Evolutionary conservation across 2,329 filamentous ascomycete genomes (phyloP).

Genomic region (Myotisia sp.): DNA sequence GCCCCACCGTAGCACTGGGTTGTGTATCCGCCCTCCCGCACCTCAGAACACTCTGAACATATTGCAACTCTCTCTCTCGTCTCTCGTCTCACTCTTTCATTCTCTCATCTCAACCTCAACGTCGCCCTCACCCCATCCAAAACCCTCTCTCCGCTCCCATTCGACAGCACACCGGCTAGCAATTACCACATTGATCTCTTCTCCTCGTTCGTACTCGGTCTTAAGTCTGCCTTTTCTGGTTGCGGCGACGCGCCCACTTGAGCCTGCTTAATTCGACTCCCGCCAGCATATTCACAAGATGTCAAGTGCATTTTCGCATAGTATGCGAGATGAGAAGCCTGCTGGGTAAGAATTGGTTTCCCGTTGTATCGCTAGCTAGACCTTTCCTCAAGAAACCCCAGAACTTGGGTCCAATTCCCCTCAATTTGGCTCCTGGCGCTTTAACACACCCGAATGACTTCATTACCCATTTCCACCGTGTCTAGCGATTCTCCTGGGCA

Average conservation of each 20-base stretch:
- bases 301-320: conserved; percentile 1
- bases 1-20: conserved; percentile 2
- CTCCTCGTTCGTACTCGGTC: not conserved
- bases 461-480: too few relatives aligned
- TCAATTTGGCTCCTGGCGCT: too few relatives aligned
- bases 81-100: not conserved
- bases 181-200: not conserved
- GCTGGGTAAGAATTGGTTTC: conserved; percentile 2
- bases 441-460: too few relatives aligned
- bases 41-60: not conserved
- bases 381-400: too few relatives aligned
- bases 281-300: not conserved
- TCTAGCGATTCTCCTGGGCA: too few relatives aligned
- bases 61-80: not conserved
- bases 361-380: too few relatives aligned
- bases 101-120: not conserved
- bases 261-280: not conserved
- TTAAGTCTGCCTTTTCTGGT: not conserved
- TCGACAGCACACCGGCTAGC: not conserved
- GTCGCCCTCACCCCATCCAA: too few relatives aligned
- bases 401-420: too few relatives aligned
- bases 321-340: not conserved
- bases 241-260: not conserved
- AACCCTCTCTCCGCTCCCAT: not conserved
- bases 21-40: conserved; percentile 2